Evolutionary conservation across 2,329 filamentous ascomycete species (phyloP).

Genomic region (Xylariaceae sp.): DNA sequence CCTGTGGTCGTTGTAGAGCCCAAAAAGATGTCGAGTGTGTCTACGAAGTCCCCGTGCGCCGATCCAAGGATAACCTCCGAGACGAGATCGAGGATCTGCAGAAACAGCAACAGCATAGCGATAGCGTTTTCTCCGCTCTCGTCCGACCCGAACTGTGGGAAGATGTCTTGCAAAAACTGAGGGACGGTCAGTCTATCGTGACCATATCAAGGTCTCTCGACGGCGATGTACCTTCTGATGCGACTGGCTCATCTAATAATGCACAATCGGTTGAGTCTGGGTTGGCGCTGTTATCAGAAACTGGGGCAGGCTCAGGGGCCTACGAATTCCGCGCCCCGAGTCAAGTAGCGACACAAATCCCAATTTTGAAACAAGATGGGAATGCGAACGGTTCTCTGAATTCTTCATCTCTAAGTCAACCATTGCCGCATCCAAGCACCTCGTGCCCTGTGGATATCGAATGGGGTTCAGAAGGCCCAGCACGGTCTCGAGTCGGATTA

Average conservation of each 20-base stretch:
- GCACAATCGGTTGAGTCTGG: slow-evolving; percentile 26
- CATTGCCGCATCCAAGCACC: slow-evolving; percentile 41
- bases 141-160: slow-evolving; percentile 47
- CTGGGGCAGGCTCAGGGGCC: slow-evolving; percentile 18
- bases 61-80: slow-evolving; percentile 58
- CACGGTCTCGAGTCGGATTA: slow-evolving; percentile 43
- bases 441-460: slow-evolving; percentile 44
- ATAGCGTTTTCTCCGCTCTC: slow-evolving; percentile 52
- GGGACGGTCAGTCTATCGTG: slow-evolving; percentile 50
- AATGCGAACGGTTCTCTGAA: slow-evolving; percentile 46
- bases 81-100: slow-evolving; percentile 55
- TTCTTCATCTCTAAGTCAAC: slow-evolving; percentile 43
- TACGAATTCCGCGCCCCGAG: slow-evolving; percentile 32
- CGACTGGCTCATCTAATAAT: slow-evolving; percentile 30
- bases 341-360: slow-evolving; percentile 31
- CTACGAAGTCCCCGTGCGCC: slow-evolving; percentile 58
- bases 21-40: slow-evolving; percentile 53
- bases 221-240: slow-evolving; percentile 30
- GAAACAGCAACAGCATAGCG: slow-evolving; percentile 48
- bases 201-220: slow-evolving; percentile 52
- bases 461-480: slow-evolving; percentile 41
- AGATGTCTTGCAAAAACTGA: slow-evolving; percentile 49
- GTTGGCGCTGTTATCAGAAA: slow-evolving; percentile 26
- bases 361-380: slow-evolving; percentile 35
- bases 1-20: slow-evolving; percentile 50